Conservation (phyloP, 2,329 filamentous ascomycete genomes). For the Didymella arachidicola region DNA sequence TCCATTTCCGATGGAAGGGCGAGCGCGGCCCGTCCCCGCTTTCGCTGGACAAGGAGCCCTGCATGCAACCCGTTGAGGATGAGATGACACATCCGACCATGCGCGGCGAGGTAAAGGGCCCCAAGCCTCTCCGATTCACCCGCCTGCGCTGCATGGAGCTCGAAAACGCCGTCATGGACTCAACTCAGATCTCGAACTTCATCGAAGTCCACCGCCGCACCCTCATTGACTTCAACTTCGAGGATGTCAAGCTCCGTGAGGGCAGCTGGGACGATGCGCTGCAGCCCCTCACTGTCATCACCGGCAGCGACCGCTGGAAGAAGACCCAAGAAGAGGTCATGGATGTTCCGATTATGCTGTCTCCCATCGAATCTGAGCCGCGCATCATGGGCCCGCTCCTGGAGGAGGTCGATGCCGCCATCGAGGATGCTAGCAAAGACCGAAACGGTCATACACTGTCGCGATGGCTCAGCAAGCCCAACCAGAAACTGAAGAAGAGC, state of each 20-base stretch:
- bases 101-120: conserved; percentile 42
- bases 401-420: conserved; percentile 41
- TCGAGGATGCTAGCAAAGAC: conserved; percentile 35
- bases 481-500: conserved; percentile 29
- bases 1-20: conserved; percentile 81
- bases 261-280: conserved; percentile 85
- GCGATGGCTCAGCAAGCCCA: conserved; percentile 44
- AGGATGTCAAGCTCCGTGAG: conserved; percentile 73
- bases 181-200: conserved; percentile 73
- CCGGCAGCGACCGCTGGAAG: conserved; percentile 53
- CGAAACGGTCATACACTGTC: conserved; percentile 37
- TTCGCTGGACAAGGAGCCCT: conserved; percentile 72
- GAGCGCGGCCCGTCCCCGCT: conserved; percentile 76
- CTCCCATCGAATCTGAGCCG: conserved; percentile 45
- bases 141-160: conserved; percentile 73
- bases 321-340: conserved; percentile 52
- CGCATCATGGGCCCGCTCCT: conserved; percentile 46
- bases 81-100: conserved; percentile 43
- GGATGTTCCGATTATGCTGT: conserved; percentile 52
- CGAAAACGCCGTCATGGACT: conserved; percentile 75
- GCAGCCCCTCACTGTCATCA: conserved; percentile 67
- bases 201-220: conserved; percentile 71
- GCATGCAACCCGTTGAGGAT: conserved; percentile 65
- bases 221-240: conserved; percentile 80
- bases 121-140: conserved; percentile 66